Evolutionary conservation across 1,284 basidiomycete genomes (phyloP).

Genomic region (Thecaphora thlaspeos): DNA sequence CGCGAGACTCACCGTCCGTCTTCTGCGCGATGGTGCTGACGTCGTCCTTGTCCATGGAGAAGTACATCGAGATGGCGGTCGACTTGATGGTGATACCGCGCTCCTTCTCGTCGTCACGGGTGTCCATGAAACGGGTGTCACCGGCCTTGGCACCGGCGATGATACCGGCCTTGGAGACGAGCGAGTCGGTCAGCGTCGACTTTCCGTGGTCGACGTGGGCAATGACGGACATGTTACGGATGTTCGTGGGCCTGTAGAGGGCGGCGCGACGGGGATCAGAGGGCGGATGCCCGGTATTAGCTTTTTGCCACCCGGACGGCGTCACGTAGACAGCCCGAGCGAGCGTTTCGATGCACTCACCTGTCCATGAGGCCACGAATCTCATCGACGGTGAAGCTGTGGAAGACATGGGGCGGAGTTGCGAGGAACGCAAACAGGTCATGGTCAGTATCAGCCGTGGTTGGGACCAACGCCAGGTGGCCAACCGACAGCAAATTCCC

Average conservation of each 20-base stretch:
- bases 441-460: conserved; percentile 17
- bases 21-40: conserved; percentile 80
- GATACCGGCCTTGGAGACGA: conserved; percentile 99
- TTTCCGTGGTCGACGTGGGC: conserved; percentile 92
- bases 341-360: background rate
- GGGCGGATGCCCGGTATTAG: too few species aligned
- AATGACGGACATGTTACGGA: conserved; percentile 81
- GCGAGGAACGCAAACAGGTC: too few species aligned
- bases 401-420: too few species aligned
- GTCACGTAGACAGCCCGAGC: conserved; percentile 2
- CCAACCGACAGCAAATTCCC: too few species aligned
- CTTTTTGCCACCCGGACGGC: conserved; percentile 14
- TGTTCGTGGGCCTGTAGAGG: conserved; percentile 72
- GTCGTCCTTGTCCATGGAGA: conserved; percentile 83
- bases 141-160: conserved; percentile 90
- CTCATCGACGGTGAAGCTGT: conserved; percentile 65
- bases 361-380: conserved; percentile 84
- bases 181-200: conserved; percentile 97
- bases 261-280: too few species aligned
- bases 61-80: conserved; percentile 99
- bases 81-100: conserved; percentile 99
- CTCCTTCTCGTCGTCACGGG: conserved; percentile 96
- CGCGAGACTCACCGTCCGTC: conserved; percentile 68
- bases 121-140: conserved; percentile 97
- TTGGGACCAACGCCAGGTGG: too few species aligned